Base-by-base conservation (phyloP, 1,284 basidiomycete genomes). In the Boletellus deceptivus region DNA sequence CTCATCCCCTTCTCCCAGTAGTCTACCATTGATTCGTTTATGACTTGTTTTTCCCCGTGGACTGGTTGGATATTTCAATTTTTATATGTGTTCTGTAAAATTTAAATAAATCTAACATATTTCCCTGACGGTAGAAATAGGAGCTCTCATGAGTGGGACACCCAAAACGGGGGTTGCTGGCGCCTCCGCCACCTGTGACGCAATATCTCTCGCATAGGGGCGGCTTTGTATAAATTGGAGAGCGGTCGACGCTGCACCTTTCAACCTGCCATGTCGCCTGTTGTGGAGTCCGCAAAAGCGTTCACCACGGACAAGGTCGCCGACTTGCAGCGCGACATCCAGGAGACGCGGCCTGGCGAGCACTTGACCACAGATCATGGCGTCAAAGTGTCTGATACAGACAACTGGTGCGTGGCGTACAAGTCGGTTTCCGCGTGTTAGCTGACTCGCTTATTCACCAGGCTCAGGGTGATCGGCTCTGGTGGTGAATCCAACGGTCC, bases 351-450 rank as follows among this genome's bases (percentile, higher is more conserved):
- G 14, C 47, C 67, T 11, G 59, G 60, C 11, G 69, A 74, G 11
- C 69, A 70, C 29, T 59, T 84, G 52, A 87, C 83, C 0, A 86
- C 82, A 16, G 84, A 87, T 59, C 73, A 78, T 59, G 85, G 84
- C 27, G 74, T 79, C n/a, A 75, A 74, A 46, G 63, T 84, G 13
- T 69, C 75, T 1, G 74, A 88, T 58, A 82, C 84, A 0, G 83
- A 88, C 61, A 80, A 80, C 54, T 87, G 85, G 86, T 82, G 50
- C 20, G 73, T 64, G 27, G 36, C 16, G 10, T 39, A 41, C n/a
- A 20, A 34, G 44, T 44, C 25, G 34, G 43, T 45, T 38, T 55
- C 44, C 27, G 38, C 36, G 2, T 53, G 49, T 53, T 43, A 13
- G 27, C 22, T 40, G n/a, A 56, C 31, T 43, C 24, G 9, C 43